A percentile compares a stretch with the other conserved stretches of the same genome.
Evolutionary conservation across 140 eudicot genomes (phyloP).

Genomic region (Senecio squalidus): DNA sequence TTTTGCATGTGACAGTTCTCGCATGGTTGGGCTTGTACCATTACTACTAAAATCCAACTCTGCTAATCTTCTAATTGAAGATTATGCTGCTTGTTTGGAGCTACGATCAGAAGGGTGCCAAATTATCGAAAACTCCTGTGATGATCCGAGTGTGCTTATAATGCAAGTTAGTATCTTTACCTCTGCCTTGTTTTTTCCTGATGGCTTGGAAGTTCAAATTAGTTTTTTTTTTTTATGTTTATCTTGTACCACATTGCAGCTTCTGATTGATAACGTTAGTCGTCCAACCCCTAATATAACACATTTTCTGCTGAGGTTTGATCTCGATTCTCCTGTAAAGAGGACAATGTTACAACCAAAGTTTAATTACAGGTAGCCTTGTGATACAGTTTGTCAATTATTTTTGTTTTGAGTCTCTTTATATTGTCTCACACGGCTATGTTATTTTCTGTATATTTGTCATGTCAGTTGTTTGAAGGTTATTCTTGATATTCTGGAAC

Average conservation of each 20-base stretch:
- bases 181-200: background rate
- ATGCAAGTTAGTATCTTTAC: constrained; percentile 60
- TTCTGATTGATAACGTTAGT: constrained; percentile 72
- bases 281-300: constrained; percentile 88
- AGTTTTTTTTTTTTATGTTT: background rate
- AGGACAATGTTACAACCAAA: constrained; percentile 78
- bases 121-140: constrained; percentile 58
- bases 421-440: constrained; percentile 2
- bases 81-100: constrained; percentile 91
- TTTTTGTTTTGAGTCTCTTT: background rate
- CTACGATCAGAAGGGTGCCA: constrained; percentile 73
- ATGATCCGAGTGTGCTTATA: constrained; percentile 79
- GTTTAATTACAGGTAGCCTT: constrained; percentile 72
- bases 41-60: constrained; percentile 65
- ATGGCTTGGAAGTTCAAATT: background rate
- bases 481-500: constrained; percentile 77
- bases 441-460: background rate
- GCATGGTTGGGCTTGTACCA: constrained; percentile 87
- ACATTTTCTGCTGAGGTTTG: constrained; percentile 77
- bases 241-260: constrained; percentile 39
- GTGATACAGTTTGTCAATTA: background rate
- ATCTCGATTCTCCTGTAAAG: constrained; percentile 68
- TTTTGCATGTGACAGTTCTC: constrained; percentile 44
- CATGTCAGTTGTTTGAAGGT: constrained; percentile 79
- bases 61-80: constrained; percentile 64